phyloP scores from a whole-genome alignment of 495 filamentous ascomycete species.

The Daldinia childiae region DNA sequence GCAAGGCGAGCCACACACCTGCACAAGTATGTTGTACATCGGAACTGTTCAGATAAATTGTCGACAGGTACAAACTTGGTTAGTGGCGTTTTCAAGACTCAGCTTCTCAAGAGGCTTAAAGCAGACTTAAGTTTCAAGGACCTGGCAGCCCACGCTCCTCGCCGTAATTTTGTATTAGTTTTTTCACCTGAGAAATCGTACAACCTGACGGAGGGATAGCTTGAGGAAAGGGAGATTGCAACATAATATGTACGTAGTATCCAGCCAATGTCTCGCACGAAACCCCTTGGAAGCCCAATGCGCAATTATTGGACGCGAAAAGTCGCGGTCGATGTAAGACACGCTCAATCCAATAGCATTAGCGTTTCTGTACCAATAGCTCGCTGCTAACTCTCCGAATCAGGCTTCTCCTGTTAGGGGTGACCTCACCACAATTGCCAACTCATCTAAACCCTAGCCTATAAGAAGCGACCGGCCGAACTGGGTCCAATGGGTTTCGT shows the following conservation, averaged over 20 bases:
- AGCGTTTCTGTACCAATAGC: slow-evolving; percentile 33
- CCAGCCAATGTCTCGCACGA: slow-evolving; percentile 7
- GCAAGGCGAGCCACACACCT: slow-evolving; percentile 31
- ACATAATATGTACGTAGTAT: slow-evolving; percentile 4
- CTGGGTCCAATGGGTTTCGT: slow-evolving; percentile 29
- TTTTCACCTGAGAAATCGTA: slow-evolving; percentile 1
- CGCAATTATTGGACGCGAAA: slow-evolving; percentile 32
- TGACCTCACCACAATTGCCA: slow-evolving; percentile 41
- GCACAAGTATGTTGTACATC: slow-evolving; percentile 19
- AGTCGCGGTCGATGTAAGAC: slow-evolving; percentile 35
- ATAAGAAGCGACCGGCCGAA: slow-evolving; percentile 34
- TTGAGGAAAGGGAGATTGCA: slow-evolving; percentile 6
- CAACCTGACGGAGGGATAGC: slow-evolving; percentile 1
- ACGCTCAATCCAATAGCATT: slow-evolving; percentile 32
- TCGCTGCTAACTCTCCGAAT: slow-evolving; percentile 31
- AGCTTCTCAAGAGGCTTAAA: slow-evolving; percentile 20
- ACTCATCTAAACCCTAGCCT: slow-evolving; percentile 37
- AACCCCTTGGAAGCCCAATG: slow-evolving; percentile 6
- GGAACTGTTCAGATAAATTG: slow-evolving; percentile 9
- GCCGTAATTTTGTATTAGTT: background rate
- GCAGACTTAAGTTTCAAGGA: slow-evolving; percentile 12
- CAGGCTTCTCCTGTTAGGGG: slow-evolving; percentile 31
- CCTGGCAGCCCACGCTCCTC: slow-evolving; percentile 8
- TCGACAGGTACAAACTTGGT: slow-evolving; percentile 22
- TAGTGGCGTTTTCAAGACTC: slow-evolving; percentile 26